These are phyloP conservation scores for Crithidia mellificae DNA, from an alignment of 208 protist genomes.

Conservation along the genomic window DNA sequence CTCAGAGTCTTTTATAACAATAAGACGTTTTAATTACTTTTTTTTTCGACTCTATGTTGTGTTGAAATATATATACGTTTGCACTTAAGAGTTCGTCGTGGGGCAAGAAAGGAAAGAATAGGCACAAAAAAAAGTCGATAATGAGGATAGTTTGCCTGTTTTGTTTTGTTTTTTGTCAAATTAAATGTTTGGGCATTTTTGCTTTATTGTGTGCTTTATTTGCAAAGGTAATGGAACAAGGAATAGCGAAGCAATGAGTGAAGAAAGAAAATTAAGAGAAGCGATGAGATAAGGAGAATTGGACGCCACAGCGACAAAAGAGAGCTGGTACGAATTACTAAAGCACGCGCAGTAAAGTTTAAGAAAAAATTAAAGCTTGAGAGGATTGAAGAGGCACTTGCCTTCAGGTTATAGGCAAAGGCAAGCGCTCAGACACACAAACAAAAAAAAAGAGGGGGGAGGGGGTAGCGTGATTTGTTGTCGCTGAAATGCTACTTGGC, in stretches of 20 bases:
- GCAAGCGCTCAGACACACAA: too few species aligned
- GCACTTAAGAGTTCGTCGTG: too few species aligned
- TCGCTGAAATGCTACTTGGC: not conserved
- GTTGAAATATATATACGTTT: too few species aligned
- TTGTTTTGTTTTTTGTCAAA: not conserved
- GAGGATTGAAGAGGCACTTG: too few species aligned
- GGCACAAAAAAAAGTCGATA: too few species aligned
- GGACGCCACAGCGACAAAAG: not conserved
- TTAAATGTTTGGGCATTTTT: not conserved
- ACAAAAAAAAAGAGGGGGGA: not conserved
- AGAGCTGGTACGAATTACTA: not conserved
- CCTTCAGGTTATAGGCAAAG: not conserved
- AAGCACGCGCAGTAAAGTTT: not conserved
- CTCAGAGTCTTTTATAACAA: too few species aligned
- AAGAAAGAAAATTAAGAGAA: slow-evolving; percentile 2
- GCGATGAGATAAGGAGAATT: not conserved
- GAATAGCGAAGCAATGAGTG: not conserved
- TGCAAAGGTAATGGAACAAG: not conserved
- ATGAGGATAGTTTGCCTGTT: too few species aligned
- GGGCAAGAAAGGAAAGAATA: too few species aligned
- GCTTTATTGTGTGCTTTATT: not conserved
- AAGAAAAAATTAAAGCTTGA: not conserved
- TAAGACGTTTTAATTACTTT: too few species aligned
- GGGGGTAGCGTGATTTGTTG: not conserved
- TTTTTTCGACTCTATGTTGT: too few species aligned